These are phyloP conservation scores for Tillandsia leiboldiana DNA, from an alignment of 176 grass and related monocot species.

Conservation along the genomic window DNA sequence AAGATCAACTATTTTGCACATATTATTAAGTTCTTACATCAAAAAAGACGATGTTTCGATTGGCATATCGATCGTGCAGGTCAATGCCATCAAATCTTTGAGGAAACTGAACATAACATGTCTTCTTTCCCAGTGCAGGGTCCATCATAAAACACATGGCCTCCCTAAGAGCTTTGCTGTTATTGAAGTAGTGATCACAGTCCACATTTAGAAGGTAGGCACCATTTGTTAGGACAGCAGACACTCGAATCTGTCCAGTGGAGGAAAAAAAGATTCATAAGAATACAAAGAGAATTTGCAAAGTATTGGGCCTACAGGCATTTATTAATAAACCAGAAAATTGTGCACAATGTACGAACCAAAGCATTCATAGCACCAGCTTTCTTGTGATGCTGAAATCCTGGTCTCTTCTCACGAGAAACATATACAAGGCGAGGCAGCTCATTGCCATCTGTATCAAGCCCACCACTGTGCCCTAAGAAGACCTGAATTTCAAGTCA, in stretches of 20 bases:
- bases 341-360: slow-evolving; percentile 30
- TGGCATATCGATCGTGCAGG: slow-evolving; percentile 86
- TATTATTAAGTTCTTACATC: slow-evolving; percentile 45
- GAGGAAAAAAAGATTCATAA: slow-evolving; percentile 18
- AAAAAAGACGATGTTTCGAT: slow-evolving; percentile 95
- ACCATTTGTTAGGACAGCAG: slow-evolving; percentile 93
- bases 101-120: slow-evolving; percentile 91
- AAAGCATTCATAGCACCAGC: slow-evolving; percentile 96
- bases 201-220: slow-evolving; percentile 95
- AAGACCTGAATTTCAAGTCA: slow-evolving; percentile 56
- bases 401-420: slow-evolving; percentile 96
- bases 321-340: not conserved
- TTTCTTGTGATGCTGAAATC: slow-evolving; percentile 93
- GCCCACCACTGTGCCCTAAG: slow-evolving; percentile 88
- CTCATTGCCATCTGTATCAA: slow-evolving; percentile 94
- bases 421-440: slow-evolving; percentile 90
- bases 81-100: slow-evolving; percentile 97
- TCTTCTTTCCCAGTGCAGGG: slow-evolving; percentile 64
- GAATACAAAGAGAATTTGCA: slow-evolving; percentile 6
- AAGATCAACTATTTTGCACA: not conserved
- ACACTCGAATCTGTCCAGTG: slow-evolving; percentile 66
- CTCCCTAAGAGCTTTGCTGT: slow-evolving; percentile 92
- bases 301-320: not conserved
- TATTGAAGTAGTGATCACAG: slow-evolving; percentile 99
- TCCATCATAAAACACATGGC: slow-evolving; percentile 99